Evolutionary conservation across 306 rosid species (phyloP), one percentile per base, ranked within the genome.

Genomic region (Gleditsia sinensis): DNA sequence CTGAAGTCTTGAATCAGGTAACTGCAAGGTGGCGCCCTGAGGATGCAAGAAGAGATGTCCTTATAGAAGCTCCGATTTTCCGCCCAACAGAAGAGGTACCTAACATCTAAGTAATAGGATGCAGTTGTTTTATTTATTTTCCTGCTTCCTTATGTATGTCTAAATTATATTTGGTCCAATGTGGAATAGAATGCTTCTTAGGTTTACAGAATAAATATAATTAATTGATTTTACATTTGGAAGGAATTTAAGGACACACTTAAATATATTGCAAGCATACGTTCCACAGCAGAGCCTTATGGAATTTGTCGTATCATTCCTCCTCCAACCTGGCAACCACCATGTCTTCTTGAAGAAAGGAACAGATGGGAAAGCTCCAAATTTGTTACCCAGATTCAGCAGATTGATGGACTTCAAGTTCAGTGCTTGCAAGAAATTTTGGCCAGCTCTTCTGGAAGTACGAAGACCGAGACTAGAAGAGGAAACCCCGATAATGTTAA

Each of bases 221-320:
- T 74, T 73, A 32, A 81, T 56, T 81, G 65, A 53, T 39, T 69
- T 49, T 69, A 24, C 14, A 53, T 70, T 79, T 69, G 75, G 82
- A 84, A 94, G 99, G 99, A 92, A 84, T 92, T 90, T 85, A 71
- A 60, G 69, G 93, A 94, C 78, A 80, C 83, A 0, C 81, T 83
- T 62, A 69, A 86, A 60, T 94, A 90, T 81, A 82, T 94, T 60
- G 89, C 87, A 75, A 92, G 81, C 39, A 86, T 94, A 77, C 81
- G 79, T 69, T 78, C 90, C 72, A 73, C 54, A 39, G 96, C 86
- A 23, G 92, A 82, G 81, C 77, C 85, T 34, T 84, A 81, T 75
- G 99, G 99, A 70, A 90, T 92, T 19, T 94, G 96, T 56, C 93
- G 95, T 71, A 94, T 94, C 74, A 76, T 87, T 81, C 97, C 97